Conservation (phyloP, 257 asterid species). For the Gentiana dahurica region DNA sequence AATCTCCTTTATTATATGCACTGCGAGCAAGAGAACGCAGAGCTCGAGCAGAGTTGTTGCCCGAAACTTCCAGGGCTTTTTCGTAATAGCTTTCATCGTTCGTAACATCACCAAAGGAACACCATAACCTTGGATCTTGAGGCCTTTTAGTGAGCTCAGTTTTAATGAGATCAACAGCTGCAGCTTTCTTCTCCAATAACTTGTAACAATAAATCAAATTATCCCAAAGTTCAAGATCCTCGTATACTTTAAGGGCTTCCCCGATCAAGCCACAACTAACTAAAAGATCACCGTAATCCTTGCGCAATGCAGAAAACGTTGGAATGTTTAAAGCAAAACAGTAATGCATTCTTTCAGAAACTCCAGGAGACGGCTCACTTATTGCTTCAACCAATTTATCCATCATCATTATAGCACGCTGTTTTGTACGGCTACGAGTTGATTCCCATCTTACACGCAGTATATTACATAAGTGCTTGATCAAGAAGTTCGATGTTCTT, state of each 20-base stretch:
- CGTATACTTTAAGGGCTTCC: conserved; percentile 73
- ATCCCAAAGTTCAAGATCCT: conserved; percentile 98
- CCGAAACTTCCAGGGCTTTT: conserved; percentile 87
- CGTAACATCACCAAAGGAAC: conserved; percentile 92
- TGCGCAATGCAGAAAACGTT: conserved; percentile 65
- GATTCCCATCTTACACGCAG: conserved; percentile 89
- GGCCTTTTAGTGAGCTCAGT: conserved; percentile 55
- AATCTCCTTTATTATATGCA: conserved; percentile 81
- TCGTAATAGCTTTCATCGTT: conserved; percentile 55
- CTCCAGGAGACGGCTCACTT: conserved; percentile 42
- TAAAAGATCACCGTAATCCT: conserved; percentile 80
- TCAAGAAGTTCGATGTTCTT: conserved; percentile 51
- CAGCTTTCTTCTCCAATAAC: conserved; percentile 80
- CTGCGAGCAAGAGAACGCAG: conserved; percentile 83
- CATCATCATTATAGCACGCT: conserved; percentile 87
- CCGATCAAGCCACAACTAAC: conserved; percentile 87
- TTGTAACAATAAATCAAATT: conserved; percentile 69
- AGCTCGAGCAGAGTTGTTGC: conserved; percentile 74
- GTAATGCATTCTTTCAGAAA: conserved; percentile 47
- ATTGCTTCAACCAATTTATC: conserved; percentile 66
- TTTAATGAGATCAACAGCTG: conserved; percentile 79
- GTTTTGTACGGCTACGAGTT: conserved; percentile 81
- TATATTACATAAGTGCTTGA: conserved; percentile 50
- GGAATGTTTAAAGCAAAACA: conserved; percentile 68
- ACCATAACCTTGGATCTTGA: conserved; percentile 77